phyloP scores from a whole-genome alignment of 768 basidiomycete genomes.

The Mycena metata region DNA sequence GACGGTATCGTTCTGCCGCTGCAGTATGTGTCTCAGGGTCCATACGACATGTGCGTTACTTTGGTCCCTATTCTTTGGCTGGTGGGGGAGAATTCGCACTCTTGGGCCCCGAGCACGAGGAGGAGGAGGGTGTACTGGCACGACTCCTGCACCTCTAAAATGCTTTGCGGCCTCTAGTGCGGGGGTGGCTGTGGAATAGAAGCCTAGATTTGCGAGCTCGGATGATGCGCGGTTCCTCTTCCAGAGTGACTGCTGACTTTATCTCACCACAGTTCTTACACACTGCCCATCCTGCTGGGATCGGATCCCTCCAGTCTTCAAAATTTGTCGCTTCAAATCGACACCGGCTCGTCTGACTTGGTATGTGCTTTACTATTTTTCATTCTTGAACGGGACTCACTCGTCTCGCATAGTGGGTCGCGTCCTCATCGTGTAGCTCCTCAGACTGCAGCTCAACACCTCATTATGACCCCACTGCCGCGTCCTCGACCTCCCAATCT shows the following conservation, averaged over 20 bases:
- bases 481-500: constrained; percentile 54
- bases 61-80: not conserved
- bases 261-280: constrained; percentile 67
- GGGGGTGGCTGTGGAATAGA: constrained; percentile 34
- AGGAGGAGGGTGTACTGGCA: too few species aligned
- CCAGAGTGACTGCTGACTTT: constrained; percentile 10
- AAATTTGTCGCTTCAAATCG: constrained; percentile 76
- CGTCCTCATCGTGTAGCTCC: constrained; percentile 73
- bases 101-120: not conserved
- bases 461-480: constrained; percentile 68
- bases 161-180: constrained; percentile 14
- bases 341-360: constrained; percentile 87
- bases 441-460: constrained; percentile 62
- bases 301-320: constrained; percentile 53
- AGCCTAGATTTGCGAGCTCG: constrained; percentile 15
- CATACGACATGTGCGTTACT: constrained; percentile 71
- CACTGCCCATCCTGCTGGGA: constrained; percentile 71
- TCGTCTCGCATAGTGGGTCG: constrained; percentile 73
- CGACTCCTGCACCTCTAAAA: not conserved
- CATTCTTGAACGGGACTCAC: not conserved
- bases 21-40: constrained; percentile 64
- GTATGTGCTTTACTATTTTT: constrained; percentile 54
- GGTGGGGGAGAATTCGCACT: constrained; percentile 1
- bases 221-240: constrained; percentile 5
- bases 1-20: constrained; percentile 72